Base-by-base conservation (phyloP, 768 basidiomycete species). In the Suillus luteus region DNA sequence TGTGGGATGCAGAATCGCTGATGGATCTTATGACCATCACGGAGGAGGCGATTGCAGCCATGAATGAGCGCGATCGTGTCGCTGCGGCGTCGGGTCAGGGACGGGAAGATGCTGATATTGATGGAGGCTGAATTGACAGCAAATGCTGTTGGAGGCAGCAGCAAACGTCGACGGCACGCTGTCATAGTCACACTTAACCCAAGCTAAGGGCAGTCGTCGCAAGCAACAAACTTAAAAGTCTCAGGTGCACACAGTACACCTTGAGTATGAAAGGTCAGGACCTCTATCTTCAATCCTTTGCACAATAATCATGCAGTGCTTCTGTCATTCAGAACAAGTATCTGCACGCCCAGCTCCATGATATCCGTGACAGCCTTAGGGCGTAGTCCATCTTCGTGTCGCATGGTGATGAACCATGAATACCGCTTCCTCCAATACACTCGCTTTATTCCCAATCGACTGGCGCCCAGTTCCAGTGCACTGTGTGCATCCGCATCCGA, bases 21-120 rank as follows among this genome's bases (percentile, higher is more conserved):
- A 73, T 65, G 54, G 71, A 70, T 63, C 52, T 81, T 61, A 68
- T 76, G 19, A 69, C 68, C 40, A 65, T 77, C 1, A 76, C 79
- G 1, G 78, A 81, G 55, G 64, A 68, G 15, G 73, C 80, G 0
- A 55, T 79, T 12, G 61, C 60, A 10, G 72, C 71, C 11, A 63
- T 79, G 27, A 69, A 65, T 11, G 73, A 74, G 38, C 77, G 78
- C 2, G 72, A 80, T 46, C 64, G 63, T 22, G 51, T 74, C 7
- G 63, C 69, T 49, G 64, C 60, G 5, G 14, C 38, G 2, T 54
- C 66, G 35, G 62, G 59, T 31, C 61, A 40, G n/a, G 67, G 67
- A 35, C 61, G 54, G n/a, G 55, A 57, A 38, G 37, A 57, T 1
- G n/a, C 60, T 19, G 54, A 60, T 40, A 55, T 12, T 5, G 63